A percentile compares a stretch with the other conserved stretches of the same genome.
Conservation (phyloP, 2,329 filamentous ascomycete species). For the Nemania serpens region DNA sequence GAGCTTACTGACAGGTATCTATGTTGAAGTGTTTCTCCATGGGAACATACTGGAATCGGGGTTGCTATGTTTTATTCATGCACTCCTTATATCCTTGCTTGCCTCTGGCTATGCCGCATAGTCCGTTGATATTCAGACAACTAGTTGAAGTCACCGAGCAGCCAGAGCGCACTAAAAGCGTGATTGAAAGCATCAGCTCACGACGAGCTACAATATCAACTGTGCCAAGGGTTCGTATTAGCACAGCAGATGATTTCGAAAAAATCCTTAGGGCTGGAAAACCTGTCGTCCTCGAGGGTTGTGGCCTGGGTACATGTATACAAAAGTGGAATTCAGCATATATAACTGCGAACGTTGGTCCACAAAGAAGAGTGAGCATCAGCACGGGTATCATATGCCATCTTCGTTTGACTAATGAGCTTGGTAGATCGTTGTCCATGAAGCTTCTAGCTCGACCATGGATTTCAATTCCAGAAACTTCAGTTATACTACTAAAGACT, state of each 20-base stretch:
- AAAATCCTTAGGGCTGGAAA: conserved; percentile 60
- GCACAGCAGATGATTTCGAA: conserved; percentile 61
- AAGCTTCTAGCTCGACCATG: conserved; percentile 69
- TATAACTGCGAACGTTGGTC: conserved; percentile 65
- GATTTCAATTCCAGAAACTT: conserved; percentile 87
- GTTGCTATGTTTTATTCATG: conserved; percentile 40
- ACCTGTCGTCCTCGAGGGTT: conserved; percentile 68
- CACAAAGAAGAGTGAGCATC: conserved; percentile 60
- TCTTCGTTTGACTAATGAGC: conserved; percentile 4
- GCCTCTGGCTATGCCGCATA: background rate
- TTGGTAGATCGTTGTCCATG: conserved; percentile 71
- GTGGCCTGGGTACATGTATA: conserved; percentile 70
- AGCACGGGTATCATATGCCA: background rate
- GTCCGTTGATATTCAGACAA: conserved; percentile 27
- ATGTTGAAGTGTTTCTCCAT: conserved; percentile 74
- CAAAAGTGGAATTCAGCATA: conserved; percentile 71
- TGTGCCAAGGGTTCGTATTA: conserved; percentile 59
- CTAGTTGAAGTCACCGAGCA: conserved; percentile 31
- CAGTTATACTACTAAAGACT: conserved; percentile 69
- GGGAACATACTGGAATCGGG: conserved; percentile 81
- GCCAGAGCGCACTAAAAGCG: background rate
- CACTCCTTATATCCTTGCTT: background rate
- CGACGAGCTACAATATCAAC: conserved; percentile 38
- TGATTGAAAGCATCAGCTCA: background rate
- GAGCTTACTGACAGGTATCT: background rate